Percentiles rank a stretch among this genome's conserved stretches.
Conservation (phyloP, 164 flowering plant species). For the Saururus chinensis region DNA sequence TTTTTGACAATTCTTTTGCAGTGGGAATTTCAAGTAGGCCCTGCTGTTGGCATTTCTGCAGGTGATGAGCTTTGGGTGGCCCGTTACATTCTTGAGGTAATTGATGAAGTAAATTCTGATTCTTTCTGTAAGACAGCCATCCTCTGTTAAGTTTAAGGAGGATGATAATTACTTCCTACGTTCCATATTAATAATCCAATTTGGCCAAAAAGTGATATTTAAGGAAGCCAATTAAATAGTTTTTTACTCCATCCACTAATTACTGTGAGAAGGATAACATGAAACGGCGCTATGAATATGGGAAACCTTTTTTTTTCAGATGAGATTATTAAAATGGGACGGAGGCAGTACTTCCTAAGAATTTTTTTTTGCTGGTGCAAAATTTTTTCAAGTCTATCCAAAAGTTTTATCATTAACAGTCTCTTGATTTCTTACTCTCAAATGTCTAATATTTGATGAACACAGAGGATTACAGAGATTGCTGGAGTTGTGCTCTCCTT, state of each 20-base stretch:
- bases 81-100: conserved; percentile 24
- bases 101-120: neutral
- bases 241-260: too few relatives aligned
- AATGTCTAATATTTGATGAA: neutral
- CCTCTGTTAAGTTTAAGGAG: neutral
- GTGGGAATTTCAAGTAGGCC: conserved; percentile 34
- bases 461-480: conserved; percentile 33
- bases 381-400: neutral
- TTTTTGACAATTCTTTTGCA: neutral
- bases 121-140: neutral
- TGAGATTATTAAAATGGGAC: too few relatives aligned
- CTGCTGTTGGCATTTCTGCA: conserved; percentile 23
- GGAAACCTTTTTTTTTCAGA: too few relatives aligned
- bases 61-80: conserved; percentile 31
- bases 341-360: too few relatives aligned
- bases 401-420: too few relatives aligned
- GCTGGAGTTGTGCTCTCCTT: conserved; percentile 32
- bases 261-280: too few relatives aligned
- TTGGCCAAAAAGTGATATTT: too few relatives aligned
- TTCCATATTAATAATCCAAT: too few relatives aligned
- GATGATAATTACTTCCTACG: neutral
- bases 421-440: too few relatives aligned
- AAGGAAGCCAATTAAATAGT: too few relatives aligned
- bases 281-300: too few relatives aligned
- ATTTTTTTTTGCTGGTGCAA: neutral